Conservation (phyloP, 768 basidiomycete genomes). For the Amanita subjunquillea region DNA sequence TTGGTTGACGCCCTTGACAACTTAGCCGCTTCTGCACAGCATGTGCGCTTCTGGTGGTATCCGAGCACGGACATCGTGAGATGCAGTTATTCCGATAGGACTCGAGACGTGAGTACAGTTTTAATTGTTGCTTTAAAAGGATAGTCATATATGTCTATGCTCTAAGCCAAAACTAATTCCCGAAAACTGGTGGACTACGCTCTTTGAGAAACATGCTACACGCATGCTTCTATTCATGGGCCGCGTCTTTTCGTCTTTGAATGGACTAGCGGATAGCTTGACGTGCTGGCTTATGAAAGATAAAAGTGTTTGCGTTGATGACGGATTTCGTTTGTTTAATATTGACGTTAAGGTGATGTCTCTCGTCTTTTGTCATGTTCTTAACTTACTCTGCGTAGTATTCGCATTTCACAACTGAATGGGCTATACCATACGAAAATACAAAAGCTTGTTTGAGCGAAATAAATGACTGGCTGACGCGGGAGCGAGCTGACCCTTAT, state of each 20-base stretch:
- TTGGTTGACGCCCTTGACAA: constrained; percentile 45
- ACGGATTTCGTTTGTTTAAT: constrained; percentile 81
- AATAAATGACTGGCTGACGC: constrained; percentile 59
- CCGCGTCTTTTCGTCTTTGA: constrained; percentile 51
- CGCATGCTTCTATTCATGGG: constrained; percentile 79
- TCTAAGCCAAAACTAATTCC: constrained; percentile 39
- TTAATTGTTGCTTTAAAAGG: constrained; percentile 5
- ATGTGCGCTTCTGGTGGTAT: constrained; percentile 95
- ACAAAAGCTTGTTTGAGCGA: constrained; percentile 61
- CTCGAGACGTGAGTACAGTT: constrained; percentile 46
- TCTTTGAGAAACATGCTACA: constrained; percentile 72
- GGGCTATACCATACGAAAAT: constrained; percentile 73
- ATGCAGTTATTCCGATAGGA: constrained; percentile 66
- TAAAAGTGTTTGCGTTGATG: constrained; percentile 55
- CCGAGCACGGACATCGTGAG: constrained; percentile 67
- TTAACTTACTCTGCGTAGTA: constrained; percentile 53
- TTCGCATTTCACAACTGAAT: constrained; percentile 91
- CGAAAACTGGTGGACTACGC: constrained; percentile 57
- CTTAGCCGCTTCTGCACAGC: constrained; percentile 59
- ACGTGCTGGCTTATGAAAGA: constrained; percentile 57
- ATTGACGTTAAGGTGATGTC: constrained; percentile 72
- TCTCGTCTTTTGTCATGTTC: constrained; percentile 19
- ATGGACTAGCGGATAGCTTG: constrained; percentile 52
- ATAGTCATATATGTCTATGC: constrained; percentile 1
- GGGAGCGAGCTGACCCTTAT: constrained; percentile 52